Evolutionary conservation across 139 green algal genomes (phyloP), one percentile per base, ranked within the genome.

Genomic region (Chlamydomonas schloesseri): DNA sequence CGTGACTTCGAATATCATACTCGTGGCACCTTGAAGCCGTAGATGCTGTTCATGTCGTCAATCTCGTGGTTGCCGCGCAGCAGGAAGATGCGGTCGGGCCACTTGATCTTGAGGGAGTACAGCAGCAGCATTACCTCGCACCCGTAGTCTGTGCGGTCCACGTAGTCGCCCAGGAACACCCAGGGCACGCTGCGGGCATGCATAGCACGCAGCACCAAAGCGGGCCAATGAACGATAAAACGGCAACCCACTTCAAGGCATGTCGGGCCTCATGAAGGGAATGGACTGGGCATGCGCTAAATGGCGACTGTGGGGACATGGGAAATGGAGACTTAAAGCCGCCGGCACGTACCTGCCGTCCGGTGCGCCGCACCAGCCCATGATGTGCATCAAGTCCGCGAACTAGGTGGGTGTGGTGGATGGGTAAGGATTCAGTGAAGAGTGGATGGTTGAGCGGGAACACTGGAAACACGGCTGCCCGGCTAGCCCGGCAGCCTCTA

Each of bases 81-180:
- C 28, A 83, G 60, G 37, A 83, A 11, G 29, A 83, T 83, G 26
- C 64, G 46, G 21, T 71, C 36, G 0, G 77, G 77, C 77, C 60
- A 73, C 62, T 73, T 46, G 37, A 83, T 65, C 77, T 83, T 83
- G 29, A 83, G 60, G 0, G 77, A 64, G 29, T 65, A 73, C 37
- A 83, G 62, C 24, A 73, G 36, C 28, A 73, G 62, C 33, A 83
- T 10, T 17, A 83, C 62, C 62, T 83, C 62, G 33, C 24, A 34
- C 36, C 76, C 28, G 36, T 60, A 73, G 20, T 31, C 26, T 0
- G 37, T 65, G 37, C 77, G 77, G 77, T 83, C 77, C 37, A 73
- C 60, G 29, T 73, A 83, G 42, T 83, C 77, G 15, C 77, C 77
- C 29, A 83, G 26, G 77, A 83, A 83, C 10, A 83, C 77, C 62